A percentile compares a stretch with the other conserved stretches of the same genome.
phyloP scores from a whole-genome alignment of 2,329 filamentous ascomycete species.

The Talaromyces sp. region DNA sequence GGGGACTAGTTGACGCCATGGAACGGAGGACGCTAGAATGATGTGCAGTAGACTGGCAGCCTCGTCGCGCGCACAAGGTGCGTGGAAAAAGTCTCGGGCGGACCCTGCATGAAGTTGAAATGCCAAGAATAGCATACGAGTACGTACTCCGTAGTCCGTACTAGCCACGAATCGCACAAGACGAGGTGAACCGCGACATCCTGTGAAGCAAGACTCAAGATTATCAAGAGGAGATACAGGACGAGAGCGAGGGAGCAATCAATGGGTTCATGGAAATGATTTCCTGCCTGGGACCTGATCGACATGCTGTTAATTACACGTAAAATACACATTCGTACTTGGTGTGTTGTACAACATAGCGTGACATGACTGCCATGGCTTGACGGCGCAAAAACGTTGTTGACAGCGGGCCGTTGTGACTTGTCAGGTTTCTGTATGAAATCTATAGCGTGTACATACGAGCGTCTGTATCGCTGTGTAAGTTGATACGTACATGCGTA shows the following conservation, averaged over 20 bases:
- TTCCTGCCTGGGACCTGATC: constrained; percentile 12
- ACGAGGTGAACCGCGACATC: neutral
- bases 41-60: constrained; percentile 28
- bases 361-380: neutral
- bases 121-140: neutral
- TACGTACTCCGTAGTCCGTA: neutral
- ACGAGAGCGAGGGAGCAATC: neutral
- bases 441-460: neutral
- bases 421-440: constrained; percentile 1
- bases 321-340: neutral
- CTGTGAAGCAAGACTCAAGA: neutral
- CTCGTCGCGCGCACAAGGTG: constrained; percentile 15
- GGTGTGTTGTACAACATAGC: neutral
- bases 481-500: neutral
- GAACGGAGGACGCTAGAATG: constrained; percentile 16
- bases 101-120: constrained; percentile 8
- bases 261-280: constrained; percentile 7
- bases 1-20: constrained; percentile 15
- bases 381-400: constrained; percentile 15
- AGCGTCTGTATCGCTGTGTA: neutral
- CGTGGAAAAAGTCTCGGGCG: constrained; percentile 19
- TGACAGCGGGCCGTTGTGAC: constrained; percentile 18
- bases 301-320: neutral
- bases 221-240: neutral
- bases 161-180: neutral